Evolutionary conservation across 257 asterid species (phyloP).

Genomic region (Henckelia pumila): DNA sequence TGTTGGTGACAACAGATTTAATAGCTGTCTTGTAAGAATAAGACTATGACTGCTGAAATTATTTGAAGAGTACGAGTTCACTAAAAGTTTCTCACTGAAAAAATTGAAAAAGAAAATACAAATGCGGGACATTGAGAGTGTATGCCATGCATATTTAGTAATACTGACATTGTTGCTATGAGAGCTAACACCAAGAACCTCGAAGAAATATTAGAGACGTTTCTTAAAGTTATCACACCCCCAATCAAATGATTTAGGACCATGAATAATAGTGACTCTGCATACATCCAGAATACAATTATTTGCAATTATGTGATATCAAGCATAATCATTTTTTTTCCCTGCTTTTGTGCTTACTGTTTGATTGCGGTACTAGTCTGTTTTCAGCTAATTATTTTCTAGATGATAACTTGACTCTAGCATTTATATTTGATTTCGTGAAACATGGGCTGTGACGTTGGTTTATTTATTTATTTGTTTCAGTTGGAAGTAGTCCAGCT

Average conservation of each 20-base stretch:
- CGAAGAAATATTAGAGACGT: background rate
- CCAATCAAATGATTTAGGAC: background rate
- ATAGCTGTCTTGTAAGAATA: background rate
- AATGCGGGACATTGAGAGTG: background rate
- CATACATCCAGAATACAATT: constrained; percentile 1
- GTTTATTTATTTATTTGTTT: constrained; percentile 25
- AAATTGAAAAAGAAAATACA: background rate
- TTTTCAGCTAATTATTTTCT: background rate
- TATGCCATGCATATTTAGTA: background rate
- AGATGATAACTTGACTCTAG: background rate
- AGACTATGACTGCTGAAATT: background rate
- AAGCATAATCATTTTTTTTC: background rate
- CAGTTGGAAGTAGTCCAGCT: constrained; percentile 78
- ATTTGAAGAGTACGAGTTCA: background rate
- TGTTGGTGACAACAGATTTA: background rate
- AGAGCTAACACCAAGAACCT: background rate
- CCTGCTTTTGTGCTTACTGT: background rate
- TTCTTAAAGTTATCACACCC: background rate
- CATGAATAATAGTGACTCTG: background rate
- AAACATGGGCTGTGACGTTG: background rate
- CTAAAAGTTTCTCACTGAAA: background rate
- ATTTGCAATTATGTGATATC: background rate
- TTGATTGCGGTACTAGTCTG: background rate
- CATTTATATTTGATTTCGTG: background rate
- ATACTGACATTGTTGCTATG: background rate